phyloP scores from a whole-genome alignment of 2,329 filamentous ascomycete genomes.

The Stagonosporopsis cucurbitacearum region DNA sequence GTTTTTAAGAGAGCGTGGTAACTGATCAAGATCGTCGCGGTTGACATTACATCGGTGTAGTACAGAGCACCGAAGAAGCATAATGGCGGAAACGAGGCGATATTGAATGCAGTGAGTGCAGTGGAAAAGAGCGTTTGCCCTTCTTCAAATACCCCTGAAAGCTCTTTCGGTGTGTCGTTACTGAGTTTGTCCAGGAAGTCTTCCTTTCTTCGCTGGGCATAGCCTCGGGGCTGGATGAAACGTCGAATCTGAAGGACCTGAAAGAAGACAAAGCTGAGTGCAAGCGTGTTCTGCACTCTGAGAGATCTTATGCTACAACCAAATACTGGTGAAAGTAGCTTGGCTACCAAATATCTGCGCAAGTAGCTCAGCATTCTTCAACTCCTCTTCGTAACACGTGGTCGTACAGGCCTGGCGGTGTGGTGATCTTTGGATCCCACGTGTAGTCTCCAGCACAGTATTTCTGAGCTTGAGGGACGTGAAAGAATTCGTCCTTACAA shows the following conservation, averaged over 20 bases:
- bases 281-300: conserved; percentile 48
- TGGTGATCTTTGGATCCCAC: conserved; percentile 98
- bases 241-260: conserved; percentile 4
- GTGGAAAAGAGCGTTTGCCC: conserved; percentile 42
- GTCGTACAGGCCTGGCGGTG: conserved; percentile 78
- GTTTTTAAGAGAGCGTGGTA: conserved; percentile 60
- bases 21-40: conserved; percentile 73
- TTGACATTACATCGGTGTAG: conserved; percentile 91
- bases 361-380: neutral
- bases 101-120: conserved; percentile 74
- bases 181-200: neutral
- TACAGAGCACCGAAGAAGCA: conserved; percentile 97
- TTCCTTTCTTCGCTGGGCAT: conserved; percentile 1
- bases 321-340: conserved; percentile 46
- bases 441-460: conserved; percentile 76
- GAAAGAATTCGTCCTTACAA: conserved; percentile 79
- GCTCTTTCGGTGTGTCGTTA: neutral
- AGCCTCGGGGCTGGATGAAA: neutral
- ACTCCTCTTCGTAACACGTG: neutral
- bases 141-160: neutral
- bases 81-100: conserved; percentile 83
- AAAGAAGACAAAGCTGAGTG: conserved; percentile 44
- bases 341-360: conserved; percentile 52
- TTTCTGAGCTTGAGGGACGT: conserved; percentile 87
- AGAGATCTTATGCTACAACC: conserved; percentile 50